These are phyloP conservation scores for Inonotus hispidus DNA, from an alignment of 1,284 basidiomycete genomes.

Conservation along the genomic window DNA sequence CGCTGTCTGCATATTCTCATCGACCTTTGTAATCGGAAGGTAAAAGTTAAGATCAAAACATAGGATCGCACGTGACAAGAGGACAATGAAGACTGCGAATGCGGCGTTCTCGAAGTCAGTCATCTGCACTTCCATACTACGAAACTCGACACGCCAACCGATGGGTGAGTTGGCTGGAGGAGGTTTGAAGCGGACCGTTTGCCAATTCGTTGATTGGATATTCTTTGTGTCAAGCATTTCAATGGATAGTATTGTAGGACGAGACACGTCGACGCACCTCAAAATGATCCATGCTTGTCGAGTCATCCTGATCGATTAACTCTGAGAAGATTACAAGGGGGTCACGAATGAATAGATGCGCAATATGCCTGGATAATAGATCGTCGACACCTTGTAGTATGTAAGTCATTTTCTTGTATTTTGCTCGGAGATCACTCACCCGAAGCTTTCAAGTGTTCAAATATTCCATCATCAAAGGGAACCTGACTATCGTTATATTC, in stretches of 20 bases:
- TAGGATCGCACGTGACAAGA: constrained; percentile 91
- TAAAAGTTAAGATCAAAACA: constrained; percentile 93
- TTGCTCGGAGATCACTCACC: constrained; percentile 41
- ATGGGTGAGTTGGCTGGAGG: constrained; percentile 89
- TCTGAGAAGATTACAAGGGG: constrained; percentile 95
- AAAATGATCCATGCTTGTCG: constrained; percentile 88
- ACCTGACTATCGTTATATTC: constrained; percentile 90
- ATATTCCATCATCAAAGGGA: constrained; percentile 76
- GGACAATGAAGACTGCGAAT: constrained; percentile 90
- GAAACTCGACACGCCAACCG: constrained; percentile 98
- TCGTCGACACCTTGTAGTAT: constrained; percentile 72
- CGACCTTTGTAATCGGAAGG: constrained; percentile 96
- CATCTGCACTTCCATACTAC: constrained; percentile 98
- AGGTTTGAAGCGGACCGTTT: constrained; percentile 98
- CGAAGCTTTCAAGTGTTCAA: constrained; percentile 62
- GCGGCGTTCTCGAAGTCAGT: constrained; percentile 99
- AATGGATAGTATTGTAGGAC: not conserved
- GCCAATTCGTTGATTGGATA: constrained; percentile 99
- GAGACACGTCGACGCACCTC: constrained; percentile 54
- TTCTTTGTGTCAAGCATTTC: constrained; percentile 48
- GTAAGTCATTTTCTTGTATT: not conserved
- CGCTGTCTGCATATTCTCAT: constrained; percentile 93
- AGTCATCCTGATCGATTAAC: constrained; percentile 89
- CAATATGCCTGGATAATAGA: constrained; percentile 84
- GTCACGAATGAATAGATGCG: constrained; percentile 97